These are phyloP conservation scores for Jacaranda copaia DNA, from an alignment of 257 asterid species.

Conservation along the genomic window DNA sequence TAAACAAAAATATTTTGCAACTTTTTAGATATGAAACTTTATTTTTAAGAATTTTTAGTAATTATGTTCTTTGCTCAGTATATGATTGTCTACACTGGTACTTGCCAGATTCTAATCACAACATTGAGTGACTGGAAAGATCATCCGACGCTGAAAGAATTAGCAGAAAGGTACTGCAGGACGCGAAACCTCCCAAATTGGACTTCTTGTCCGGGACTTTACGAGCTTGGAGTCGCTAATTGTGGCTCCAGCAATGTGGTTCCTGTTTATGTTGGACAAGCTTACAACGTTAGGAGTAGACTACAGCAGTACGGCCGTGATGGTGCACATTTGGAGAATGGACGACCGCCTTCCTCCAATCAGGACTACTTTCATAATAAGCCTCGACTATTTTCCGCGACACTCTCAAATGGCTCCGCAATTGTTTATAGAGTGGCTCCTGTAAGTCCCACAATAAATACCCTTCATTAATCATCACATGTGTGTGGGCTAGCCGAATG, in stretches of 20 bases:
- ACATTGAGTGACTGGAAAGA: slow-evolving; percentile 56
- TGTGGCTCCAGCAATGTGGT: slow-evolving; percentile 45
- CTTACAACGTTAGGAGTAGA: slow-evolving; percentile 65
- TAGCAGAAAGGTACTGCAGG: slow-evolving; percentile 63
- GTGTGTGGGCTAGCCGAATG: too few relatives aligned
- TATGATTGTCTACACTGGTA: background rate
- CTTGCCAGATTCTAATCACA: slow-evolving; percentile 58
- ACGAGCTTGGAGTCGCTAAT: slow-evolving; percentile 61
- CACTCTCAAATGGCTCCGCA: slow-evolving; percentile 51
- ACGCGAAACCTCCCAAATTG: slow-evolving; percentile 60
- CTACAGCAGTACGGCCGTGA: slow-evolving; percentile 71
- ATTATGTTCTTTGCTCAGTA: background rate
- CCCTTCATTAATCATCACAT: too few relatives aligned
- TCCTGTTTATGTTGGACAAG: slow-evolving; percentile 68
- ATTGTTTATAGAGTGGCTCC: slow-evolving; percentile 71
- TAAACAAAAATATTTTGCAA: too few relatives aligned
- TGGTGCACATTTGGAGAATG: slow-evolving; percentile 70
- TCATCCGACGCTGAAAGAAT: slow-evolving; percentile 55
- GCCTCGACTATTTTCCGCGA: slow-evolving; percentile 45
- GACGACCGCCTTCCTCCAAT: too few relatives aligned
- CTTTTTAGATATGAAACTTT: too few relatives aligned
- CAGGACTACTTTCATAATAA: too few relatives aligned
- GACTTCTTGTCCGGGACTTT: slow-evolving; percentile 58
- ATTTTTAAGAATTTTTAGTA: too few relatives aligned
- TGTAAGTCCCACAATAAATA: slow-evolving; percentile 46